Evolutionary conservation across 2,329 filamentous ascomycete genomes (phyloP).

Genomic region (Xylariales sp.): DNA sequence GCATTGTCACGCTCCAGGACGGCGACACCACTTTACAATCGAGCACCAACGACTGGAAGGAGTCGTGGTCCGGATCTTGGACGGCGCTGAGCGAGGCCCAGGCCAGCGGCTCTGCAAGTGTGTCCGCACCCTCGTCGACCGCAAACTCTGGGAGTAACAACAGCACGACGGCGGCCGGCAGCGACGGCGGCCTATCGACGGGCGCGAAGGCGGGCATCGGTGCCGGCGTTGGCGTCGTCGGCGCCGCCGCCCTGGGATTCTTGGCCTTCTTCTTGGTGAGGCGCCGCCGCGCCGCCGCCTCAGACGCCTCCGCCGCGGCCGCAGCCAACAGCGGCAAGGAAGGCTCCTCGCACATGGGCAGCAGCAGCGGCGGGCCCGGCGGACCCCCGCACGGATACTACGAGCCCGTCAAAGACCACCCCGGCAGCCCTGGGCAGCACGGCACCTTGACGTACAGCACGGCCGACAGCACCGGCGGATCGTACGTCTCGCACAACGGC

Average conservation of each 20-base stretch:
- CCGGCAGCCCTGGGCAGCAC: background rate
- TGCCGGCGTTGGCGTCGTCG: constrained; percentile 23
- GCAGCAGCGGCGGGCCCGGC: background rate
- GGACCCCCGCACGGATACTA: constrained; percentile 2
- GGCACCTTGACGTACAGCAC: background rate
- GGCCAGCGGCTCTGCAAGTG: constrained; percentile 9
- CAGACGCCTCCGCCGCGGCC: background rate
- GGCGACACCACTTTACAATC: constrained; percentile 15
- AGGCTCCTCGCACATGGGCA: too few relatives aligned
- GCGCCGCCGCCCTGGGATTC: constrained; percentile 14
- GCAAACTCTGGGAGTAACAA: background rate
- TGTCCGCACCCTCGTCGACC: constrained; percentile 10
- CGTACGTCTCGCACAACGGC: background rate
- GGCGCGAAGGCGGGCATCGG: constrained; percentile 30
- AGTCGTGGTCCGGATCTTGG: constrained; percentile 26
- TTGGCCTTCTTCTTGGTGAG: constrained; percentile 17
- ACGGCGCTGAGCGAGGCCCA: constrained; percentile 17
- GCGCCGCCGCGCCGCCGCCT: background rate
- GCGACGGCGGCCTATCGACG: constrained; percentile 16
- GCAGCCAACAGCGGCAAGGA: background rate
- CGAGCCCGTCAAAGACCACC: constrained; percentile 2
- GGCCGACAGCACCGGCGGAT: background rate
- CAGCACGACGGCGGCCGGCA: constrained; percentile 4
- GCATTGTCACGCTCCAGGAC: constrained; percentile 14
- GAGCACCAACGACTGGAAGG: constrained; percentile 25